A percentile compares a stretch with the other conserved stretches of the same genome.
phyloP scores from a whole-genome alignment of 495 filamentous ascomycete species.

The Lophiostoma macrostomum region DNA sequence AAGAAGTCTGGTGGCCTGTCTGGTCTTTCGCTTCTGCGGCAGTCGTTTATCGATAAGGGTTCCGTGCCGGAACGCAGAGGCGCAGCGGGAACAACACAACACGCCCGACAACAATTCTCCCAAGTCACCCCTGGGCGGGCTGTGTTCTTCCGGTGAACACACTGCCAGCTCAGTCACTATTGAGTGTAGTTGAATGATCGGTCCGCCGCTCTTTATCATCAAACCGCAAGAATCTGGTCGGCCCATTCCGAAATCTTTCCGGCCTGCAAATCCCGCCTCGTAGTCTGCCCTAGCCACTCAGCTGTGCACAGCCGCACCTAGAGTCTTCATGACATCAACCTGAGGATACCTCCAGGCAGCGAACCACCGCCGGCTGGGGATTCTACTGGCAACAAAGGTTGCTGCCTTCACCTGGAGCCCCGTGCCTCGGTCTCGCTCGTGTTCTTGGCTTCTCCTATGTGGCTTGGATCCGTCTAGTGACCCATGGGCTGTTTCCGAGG shows the following conservation, averaged over 20 bases:
- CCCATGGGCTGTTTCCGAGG: slow-evolving; percentile 15
- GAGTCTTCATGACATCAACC: not conserved
- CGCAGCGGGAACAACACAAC: not conserved
- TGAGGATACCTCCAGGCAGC: slow-evolving; percentile 4
- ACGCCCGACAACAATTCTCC: not conserved
- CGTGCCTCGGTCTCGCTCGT: slow-evolving; percentile 9
- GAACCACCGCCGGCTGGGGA: slow-evolving; percentile 9
- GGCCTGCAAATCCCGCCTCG: slow-evolving; percentile 8
- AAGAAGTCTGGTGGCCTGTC: too few relatives aligned
- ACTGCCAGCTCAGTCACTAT: not conserved
- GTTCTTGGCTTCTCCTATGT: slow-evolving; percentile 5
- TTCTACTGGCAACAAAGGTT: not conserved
- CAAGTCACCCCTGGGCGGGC: slow-evolving; percentile 2
- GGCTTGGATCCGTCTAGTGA: slow-evolving; percentile 15
- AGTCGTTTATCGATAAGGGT: too few relatives aligned
- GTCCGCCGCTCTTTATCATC: slow-evolving; percentile 23
- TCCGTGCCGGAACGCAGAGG: not conserved
- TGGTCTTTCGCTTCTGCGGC: too few relatives aligned
- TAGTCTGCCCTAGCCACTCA: slow-evolving; percentile 9
- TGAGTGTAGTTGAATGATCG: slow-evolving; percentile 6
- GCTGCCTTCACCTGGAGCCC: slow-evolving; percentile 11
- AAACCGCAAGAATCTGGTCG: not conserved
- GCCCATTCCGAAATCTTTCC: not conserved
- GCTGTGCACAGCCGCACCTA: not conserved
- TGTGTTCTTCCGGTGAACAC: slow-evolving; percentile 19